Percentiles rank a stretch among this genome's conserved stretches.
Evolutionary conservation across 2,329 filamentous ascomycete genomes (phyloP).

Genomic region (Colletotrichum tabaci): DNA sequence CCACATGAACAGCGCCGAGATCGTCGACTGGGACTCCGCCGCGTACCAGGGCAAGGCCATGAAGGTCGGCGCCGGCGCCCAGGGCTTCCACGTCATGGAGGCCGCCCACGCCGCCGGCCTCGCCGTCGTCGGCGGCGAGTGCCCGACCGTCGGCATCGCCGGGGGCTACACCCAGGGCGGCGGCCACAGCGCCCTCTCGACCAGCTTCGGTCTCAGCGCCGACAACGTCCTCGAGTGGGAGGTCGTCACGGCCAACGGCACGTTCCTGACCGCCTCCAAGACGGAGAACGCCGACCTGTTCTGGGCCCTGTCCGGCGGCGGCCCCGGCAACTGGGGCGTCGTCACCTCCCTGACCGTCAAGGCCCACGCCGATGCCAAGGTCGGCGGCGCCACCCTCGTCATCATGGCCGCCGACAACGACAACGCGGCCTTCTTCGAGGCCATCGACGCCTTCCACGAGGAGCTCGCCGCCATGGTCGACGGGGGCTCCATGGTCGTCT

Average conservation of each 20-base stretch:
- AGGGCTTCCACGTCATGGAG: slow-evolving; percentile 59
- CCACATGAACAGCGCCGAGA: slow-evolving; percentile 56
- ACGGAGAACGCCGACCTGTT: slow-evolving; percentile 62
- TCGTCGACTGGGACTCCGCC: slow-evolving; percentile 46
- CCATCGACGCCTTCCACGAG: slow-evolving; percentile 49
- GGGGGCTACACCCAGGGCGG: slow-evolving; percentile 75
- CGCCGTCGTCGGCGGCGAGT: slow-evolving; percentile 60
- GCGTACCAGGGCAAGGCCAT: slow-evolving; percentile 46
- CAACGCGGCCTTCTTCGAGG: slow-evolving; percentile 52
- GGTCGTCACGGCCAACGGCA: slow-evolving; percentile 63
- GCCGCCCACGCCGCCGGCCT: slow-evolving; percentile 30
- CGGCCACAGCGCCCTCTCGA: slow-evolving; percentile 68
- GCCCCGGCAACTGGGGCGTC: slow-evolving; percentile 58
- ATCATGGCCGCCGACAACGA: slow-evolving; percentile 49
- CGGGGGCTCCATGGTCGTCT: slow-evolving; percentile 64
- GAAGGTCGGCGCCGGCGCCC: slow-evolving; percentile 68
- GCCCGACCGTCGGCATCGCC: slow-evolving; percentile 68
- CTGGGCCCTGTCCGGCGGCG: slow-evolving; percentile 65
- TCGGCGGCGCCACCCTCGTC: slow-evolving; percentile 50
- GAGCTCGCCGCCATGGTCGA: slow-evolving; percentile 63
- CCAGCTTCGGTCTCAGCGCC: slow-evolving; percentile 69
- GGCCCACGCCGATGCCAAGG: slow-evolving; percentile 51
- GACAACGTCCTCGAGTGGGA: slow-evolving; percentile 69
- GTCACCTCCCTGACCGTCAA: slow-evolving; percentile 57
- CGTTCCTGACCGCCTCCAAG: slow-evolving; percentile 58